These are phyloP conservation scores for Abelmoschus esculentus DNA, from an alignment of 345 rosid genomes.

Conservation along the genomic window DNA sequence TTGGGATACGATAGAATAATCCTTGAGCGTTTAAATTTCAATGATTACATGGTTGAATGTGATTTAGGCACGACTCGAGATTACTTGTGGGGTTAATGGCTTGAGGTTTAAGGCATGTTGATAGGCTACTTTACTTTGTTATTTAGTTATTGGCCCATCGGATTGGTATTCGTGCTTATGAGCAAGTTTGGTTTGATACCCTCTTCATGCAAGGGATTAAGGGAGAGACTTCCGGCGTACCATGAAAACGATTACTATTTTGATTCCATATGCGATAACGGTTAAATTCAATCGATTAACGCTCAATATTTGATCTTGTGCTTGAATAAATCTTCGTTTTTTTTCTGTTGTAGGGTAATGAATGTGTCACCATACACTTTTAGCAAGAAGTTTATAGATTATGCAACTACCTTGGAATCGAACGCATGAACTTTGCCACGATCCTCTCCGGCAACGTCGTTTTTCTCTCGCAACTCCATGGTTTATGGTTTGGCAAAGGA, in stretches of 20 bases:
- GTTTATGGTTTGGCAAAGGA: neutral
- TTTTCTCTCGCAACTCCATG: neutral
- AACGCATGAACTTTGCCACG: slow-evolving; percentile 26
- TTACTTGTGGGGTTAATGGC: too few relatives aligned
- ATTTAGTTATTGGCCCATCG: too few relatives aligned
- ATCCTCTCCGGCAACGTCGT: slow-evolving; percentile 12
- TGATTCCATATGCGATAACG: neutral
- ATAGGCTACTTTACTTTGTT: too few relatives aligned
- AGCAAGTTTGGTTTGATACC: too few relatives aligned
- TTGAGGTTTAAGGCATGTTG: too few relatives aligned
- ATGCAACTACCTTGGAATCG: slow-evolving; percentile 14
- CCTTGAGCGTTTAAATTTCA: neutral
- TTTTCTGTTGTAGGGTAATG: slow-evolving; percentile 37
- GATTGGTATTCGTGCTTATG: too few relatives aligned
- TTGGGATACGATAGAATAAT: neutral
- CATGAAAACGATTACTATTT: neutral
- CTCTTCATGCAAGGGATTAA: too few relatives aligned
- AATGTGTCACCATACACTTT: slow-evolving; percentile 47
- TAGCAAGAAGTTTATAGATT: slow-evolving; percentile 37
- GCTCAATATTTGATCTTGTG: neutral
- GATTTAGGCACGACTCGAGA: too few relatives aligned
- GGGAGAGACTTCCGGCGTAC: neutral
- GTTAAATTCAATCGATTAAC: neutral
- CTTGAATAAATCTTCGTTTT: neutral
- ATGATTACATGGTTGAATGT: too few relatives aligned